Evolutionary conservation across 2,329 filamentous ascomycete genomes (phyloP).

Genomic region (Arthroderma sp.): DNA sequence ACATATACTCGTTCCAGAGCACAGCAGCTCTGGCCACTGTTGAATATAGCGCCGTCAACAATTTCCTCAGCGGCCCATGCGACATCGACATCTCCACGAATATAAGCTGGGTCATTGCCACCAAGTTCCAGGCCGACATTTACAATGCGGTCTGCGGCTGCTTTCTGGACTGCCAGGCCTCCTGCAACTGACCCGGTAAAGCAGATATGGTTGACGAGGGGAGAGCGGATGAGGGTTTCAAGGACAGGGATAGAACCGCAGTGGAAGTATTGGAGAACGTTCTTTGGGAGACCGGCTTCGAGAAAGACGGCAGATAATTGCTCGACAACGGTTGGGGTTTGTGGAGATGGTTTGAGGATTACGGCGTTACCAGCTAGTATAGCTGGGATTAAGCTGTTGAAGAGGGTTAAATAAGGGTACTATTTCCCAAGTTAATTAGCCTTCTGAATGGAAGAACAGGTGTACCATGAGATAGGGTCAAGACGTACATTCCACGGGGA

Average conservation of each 20-base stretch:
- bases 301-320: slow-evolving; percentile 63
- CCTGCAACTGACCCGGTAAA: slow-evolving; percentile 90
- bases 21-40: slow-evolving; percentile 97
- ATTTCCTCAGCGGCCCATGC: slow-evolving; percentile 89
- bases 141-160: slow-evolving; percentile 70
- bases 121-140: slow-evolving; percentile 83
- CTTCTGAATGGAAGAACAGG: neutral
- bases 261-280: slow-evolving; percentile 87
- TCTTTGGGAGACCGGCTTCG: slow-evolving; percentile 66
- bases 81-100: slow-evolving; percentile 73
- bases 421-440: slow-evolving; percentile 24
- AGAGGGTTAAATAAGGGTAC: slow-evolving; percentile 89
- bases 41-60: slow-evolving; percentile 91
- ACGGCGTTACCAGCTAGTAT: slow-evolving; percentile 80
- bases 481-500: slow-evolving; percentile 88
- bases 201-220: slow-evolving; percentile 67
- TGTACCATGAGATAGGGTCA: neutral
- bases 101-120: slow-evolving; percentile 88
- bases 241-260: slow-evolving; percentile 65
- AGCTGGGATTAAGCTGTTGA: slow-evolving; percentile 89
- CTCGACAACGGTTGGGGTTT: slow-evolving; percentile 86
- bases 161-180: slow-evolving; percentile 72
- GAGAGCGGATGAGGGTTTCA: slow-evolving; percentile 63
- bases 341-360: slow-evolving; percentile 86
- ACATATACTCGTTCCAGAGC: slow-evolving; percentile 87